Base-by-base conservation (phyloP, 768 basidiomycete genomes). In the Chalciporus sphaerocephalus region DNA sequence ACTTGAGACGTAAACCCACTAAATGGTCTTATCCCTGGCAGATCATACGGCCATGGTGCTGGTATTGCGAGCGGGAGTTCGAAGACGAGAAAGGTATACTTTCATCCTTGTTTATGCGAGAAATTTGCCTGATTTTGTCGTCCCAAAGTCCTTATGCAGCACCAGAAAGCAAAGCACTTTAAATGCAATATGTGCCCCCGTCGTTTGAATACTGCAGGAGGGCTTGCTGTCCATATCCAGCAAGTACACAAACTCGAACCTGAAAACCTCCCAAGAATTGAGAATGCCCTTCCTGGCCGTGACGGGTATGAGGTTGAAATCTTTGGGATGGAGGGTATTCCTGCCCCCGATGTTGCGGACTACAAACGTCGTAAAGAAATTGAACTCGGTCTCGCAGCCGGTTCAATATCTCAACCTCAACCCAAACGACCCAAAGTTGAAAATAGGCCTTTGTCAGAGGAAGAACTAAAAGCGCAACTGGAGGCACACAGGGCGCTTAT, bases 111-210 rank as follows among this genome's bases (percentile, higher is more conserved):
- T 38, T 23, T 28, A 13, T 40, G 20, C 33, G 24, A 32, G 20
- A 16, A 17, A 38, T 27, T 16, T 38, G 30, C n/a, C 35, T 50
- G 40, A 44, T 38, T 18, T 38, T 20, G 1, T 2, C 11, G 12
- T 6, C 20, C 2, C 47, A 7, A 58, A 93, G 96, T 99, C 55
- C 80, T 99, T 52, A 92, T 98, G 83, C 93, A 96, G 68, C 95
- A 99, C 68, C 95, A 99, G 64, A 98, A 98, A 70, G 95, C 96
- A 11, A 99, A 99, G 67, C 95, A 98, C 64, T 99, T 98, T 77
- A 96, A 96, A 67, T 98, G 96, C 60, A 83, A 85, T 49, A 83
- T 95, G 78, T 98, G 95, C 64, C 95, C 96, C 16, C 76, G 96
- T 49, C 81, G 93, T 54, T 72, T 99, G 51, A 98, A 99, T 61